Base-by-base conservation (phyloP, 352 stramenopile genomes). In the Pythium plurisporium region DNA sequence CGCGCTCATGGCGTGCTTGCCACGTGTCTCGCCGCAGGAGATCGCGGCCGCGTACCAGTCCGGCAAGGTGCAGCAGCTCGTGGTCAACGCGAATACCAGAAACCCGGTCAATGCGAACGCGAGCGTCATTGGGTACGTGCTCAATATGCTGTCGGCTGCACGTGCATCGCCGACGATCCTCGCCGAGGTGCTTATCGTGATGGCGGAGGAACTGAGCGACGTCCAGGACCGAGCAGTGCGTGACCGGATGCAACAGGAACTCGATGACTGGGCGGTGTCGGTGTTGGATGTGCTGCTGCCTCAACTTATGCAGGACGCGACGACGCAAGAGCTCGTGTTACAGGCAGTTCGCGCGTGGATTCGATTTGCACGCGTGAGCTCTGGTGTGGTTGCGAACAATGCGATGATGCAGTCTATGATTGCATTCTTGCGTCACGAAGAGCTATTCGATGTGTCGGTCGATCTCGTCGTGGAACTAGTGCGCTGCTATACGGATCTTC, bases 381-480 rank as follows among this genome's bases (percentile, higher is more conserved):
- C 79, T 0, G 59, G 66, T 0, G 58, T 77, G 14, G 73, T 88
- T 29, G 63, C 87, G 14, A 65, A 69, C 37, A 95, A 91, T 58
- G 69, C 79, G 10, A 54, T 95, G 27, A 38, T 91, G 43, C 82
- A 89, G 56, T 86, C 79, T 25, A 58, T 92, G 29, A 25, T 87
- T 2, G 66, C 58, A 31, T 91, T 91, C 49, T 48, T 93, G 12
- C 62, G 57, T 19, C 70, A 81, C 31, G 82, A 90, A 26, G 84
- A 93, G 29, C 67, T 96, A 8, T 95, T 96, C 46, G 87, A 96
- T 48, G 81, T 74, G 2, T 65, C 80, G 9, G 82, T 95, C 8
- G 89, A 96, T 47, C 62, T 95, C 22, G 60, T 89, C 12, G 81
- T 96, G 22, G 80, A 94, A 44, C 41, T 96, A 10, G 79, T 96